Conservation (phyloP, 495 filamentous ascomycete species). For the Xylaria cubensis region DNA sequence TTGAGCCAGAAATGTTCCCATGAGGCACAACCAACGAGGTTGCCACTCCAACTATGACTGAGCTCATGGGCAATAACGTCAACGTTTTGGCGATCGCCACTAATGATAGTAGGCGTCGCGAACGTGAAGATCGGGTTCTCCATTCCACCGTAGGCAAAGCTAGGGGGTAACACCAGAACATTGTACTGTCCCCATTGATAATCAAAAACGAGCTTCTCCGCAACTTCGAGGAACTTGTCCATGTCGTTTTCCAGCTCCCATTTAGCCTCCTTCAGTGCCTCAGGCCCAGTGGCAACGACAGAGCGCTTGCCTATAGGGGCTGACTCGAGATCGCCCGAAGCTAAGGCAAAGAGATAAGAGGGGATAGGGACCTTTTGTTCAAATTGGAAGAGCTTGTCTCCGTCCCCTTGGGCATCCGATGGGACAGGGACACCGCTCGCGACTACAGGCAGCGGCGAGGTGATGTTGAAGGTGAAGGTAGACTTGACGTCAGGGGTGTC, state of each 20-base stretch:
- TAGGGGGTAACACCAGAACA: conserved; percentile 85
- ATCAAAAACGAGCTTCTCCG: conserved; percentile 86
- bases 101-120: conserved; percentile 90
- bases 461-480: conserved; percentile 85
- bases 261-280: conserved; percentile 81
- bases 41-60: conserved; percentile 90
- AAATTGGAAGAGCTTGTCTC: conserved; percentile 75
- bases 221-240: conserved; percentile 86
- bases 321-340: conserved; percentile 84
- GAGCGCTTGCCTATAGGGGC: conserved; percentile 87
- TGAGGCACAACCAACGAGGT: conserved; percentile 84
- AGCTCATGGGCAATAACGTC: conserved; percentile 98
- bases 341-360: conserved; percentile 90
- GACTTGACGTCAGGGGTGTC: conserved; percentile 96
- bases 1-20: conserved; percentile 86
- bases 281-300: conserved; percentile 82
- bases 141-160: conserved; percentile 91
- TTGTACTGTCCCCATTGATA: conserved; percentile 97
- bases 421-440: conserved; percentile 81
- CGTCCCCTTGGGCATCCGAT: conserved; percentile 52
- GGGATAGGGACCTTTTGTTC: conserved; percentile 90
- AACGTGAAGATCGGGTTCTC: conserved; percentile 95
- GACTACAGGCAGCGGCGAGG: conserved; percentile 83
- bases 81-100: conserved; percentile 89
- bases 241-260: conserved; percentile 90